Evolutionary conservation across 768 basidiomycete species (phyloP).

Genomic region (Suillus subaureus): DNA sequence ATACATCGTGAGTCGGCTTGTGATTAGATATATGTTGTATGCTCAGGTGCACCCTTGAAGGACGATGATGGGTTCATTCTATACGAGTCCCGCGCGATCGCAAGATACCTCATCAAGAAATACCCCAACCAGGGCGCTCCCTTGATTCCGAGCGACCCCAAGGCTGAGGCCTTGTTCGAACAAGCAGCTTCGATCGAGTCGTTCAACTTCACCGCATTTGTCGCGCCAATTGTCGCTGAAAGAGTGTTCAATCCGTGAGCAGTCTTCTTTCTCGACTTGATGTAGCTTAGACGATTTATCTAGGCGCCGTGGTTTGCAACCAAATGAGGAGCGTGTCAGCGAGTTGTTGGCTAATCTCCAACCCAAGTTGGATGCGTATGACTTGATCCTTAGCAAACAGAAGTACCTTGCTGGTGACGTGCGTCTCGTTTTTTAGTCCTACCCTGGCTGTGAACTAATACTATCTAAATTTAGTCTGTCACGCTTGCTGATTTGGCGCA

Average conservation of each 20-base stretch:
- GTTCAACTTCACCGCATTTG: conserved; percentile 51
- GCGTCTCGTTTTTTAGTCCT: conserved; percentile 36
- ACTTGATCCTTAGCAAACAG: conserved; percentile 55
- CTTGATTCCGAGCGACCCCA: conserved; percentile 49
- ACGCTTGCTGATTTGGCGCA: conserved; percentile 64
- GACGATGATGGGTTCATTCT: conserved; percentile 66
- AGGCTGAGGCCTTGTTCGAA: conserved; percentile 35
- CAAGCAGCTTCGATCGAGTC: conserved; percentile 47
- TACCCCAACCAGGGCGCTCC: conserved; percentile 50
- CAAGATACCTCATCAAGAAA: conserved; percentile 58
- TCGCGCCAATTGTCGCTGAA: conserved; percentile 44
- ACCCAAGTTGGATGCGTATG: conserved; percentile 51
- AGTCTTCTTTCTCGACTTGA: not conserved
- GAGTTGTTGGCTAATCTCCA: conserved; percentile 24
- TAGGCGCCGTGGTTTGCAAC: conserved; percentile 21
- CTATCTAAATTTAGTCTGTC: conserved; percentile 32
- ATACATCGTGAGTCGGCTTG: conserved; percentile 34
- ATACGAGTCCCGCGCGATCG: conserved; percentile 65
- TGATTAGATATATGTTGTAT: not conserved
- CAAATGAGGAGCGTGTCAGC: conserved; percentile 23
- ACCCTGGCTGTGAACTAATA: conserved; percentile 1
- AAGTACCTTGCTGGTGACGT: conserved; percentile 61
- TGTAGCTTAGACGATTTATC: conserved; percentile 6
- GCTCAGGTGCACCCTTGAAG: conserved; percentile 20
- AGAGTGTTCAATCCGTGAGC: conserved; percentile 56